Conservation (phyloP, 345 rosid species). For the Bruguiera parviflora region DNA sequence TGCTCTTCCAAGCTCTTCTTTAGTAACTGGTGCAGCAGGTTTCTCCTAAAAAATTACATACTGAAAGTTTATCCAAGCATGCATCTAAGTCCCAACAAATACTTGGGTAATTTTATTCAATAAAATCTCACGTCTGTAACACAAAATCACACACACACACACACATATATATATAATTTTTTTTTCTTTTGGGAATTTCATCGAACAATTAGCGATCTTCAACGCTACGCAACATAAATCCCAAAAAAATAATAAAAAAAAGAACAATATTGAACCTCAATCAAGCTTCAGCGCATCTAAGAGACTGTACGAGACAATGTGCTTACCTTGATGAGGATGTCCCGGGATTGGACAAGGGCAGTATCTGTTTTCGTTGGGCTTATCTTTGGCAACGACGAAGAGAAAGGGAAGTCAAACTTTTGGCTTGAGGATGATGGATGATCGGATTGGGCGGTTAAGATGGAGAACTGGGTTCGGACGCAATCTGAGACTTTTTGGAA, state of each 20-base stretch:
- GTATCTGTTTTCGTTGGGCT: conserved; percentile 18
- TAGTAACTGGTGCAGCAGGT: conserved; percentile 68
- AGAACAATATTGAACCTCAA: background rate
- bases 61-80: background rate
- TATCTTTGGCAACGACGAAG: conserved; percentile 29
- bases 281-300: background rate
- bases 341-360: conserved; percentile 14
- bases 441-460: conserved; percentile 28
- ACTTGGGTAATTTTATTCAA: background rate
- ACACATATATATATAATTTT: background rate
- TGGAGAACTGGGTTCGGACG: conserved; percentile 54
- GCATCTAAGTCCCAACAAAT: background rate
- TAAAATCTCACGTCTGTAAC: background rate
- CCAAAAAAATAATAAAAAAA: background rate
- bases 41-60: conserved; percentile 35
- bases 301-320: background rate
- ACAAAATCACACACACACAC: background rate
- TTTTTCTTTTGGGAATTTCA: conserved; percentile 36
- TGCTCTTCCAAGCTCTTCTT: conserved; percentile 89
- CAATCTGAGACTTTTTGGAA: conserved; percentile 44
- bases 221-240: background rate
- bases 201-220: conserved; percentile 41
- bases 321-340: conserved; percentile 42
- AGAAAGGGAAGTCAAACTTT: conserved; percentile 31
- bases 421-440: conserved; percentile 14